Evolutionary conservation across 2,329 filamentous ascomycete genomes (phyloP), one percentile per base, ranked within the genome.

Genomic region (Curvularia lunata): DNA sequence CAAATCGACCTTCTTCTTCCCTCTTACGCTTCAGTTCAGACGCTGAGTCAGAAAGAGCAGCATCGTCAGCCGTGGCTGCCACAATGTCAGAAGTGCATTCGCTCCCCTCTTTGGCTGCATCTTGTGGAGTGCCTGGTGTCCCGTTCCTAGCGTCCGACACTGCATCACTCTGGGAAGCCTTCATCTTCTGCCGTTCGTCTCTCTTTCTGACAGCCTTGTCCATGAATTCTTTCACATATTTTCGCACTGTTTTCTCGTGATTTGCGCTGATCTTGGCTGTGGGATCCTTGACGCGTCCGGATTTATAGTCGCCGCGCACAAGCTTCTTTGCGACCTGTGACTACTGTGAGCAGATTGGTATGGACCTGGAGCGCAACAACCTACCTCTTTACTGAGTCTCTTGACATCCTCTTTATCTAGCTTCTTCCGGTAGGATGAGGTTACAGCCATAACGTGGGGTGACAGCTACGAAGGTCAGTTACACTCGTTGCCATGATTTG

Each of bases 221-320:
- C 71, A 97, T 89, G 75, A 89, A 98, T 49, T 92, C 88, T 62
- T 90, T 89, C 56, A 93, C 92, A 71, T 90, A 92, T 56, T 86
- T 88, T 78, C 91, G 96, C 58, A 97, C 86, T 63, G 92, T 91
- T 72, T 88, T 89, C 67, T 89, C 85, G 69, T 95, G 91, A 72
- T 91, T 93, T 34, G 90, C 85, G 27, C 84, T 85, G 63, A 97
- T 88, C 48, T 85, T 86, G 23, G 72, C 72, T 8, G 86, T 91
- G 0, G 92, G 94, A 70, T 97, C 89, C 45, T 86, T 84, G 9
- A 97, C 92, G n/a, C 92, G 88, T 47, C 88, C 86, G 71, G 94
- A 90, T 75, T 96, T 96, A 79, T 91, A 97, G 75, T 98, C 94
- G 0, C 92, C 95, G 18, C 91, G 86, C 19, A 97, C 93, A 13